Conservation (phyloP, 768 basidiomycete species). For the Cyclocybe cylindracea region DNA sequence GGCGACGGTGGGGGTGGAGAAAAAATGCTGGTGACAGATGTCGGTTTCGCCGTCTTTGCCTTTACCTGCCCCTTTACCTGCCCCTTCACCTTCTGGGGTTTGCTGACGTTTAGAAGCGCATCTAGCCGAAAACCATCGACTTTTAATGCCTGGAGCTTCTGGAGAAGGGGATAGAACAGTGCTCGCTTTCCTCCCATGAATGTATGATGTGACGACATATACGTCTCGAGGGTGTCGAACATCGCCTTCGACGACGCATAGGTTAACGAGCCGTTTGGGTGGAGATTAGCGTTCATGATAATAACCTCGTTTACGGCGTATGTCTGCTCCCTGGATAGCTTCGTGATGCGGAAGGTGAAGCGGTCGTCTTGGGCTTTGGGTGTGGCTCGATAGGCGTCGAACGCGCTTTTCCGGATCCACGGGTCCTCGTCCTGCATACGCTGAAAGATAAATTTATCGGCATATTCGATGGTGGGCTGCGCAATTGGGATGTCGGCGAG, state of each 20-base stretch:
- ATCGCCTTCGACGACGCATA: conserved; percentile 23
- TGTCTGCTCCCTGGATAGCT: conserved; percentile 26
- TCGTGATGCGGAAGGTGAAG: conserved; percentile 30
- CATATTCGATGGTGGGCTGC: conserved; percentile 10
- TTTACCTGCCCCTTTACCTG: too few relatives aligned
- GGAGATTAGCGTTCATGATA: conserved; percentile 24
- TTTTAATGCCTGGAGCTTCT: conserved; percentile 3
- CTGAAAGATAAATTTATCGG: conserved; percentile 7
- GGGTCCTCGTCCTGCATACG: conserved; percentile 8
- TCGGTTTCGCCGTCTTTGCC: too few relatives aligned
- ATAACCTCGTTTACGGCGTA: conserved; percentile 28
- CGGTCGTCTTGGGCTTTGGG: conserved; percentile 20
- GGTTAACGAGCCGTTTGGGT: conserved; percentile 21
- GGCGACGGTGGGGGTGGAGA: background rate
- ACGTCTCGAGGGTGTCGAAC: conserved; percentile 20
- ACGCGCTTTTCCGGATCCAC: conserved; percentile 1
- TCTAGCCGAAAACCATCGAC: background rate
- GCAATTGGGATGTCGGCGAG: conserved; percentile 23
- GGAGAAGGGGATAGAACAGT: conserved; percentile 15
- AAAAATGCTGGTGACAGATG: conserved; percentile 2
- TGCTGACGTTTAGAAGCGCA: too few relatives aligned
- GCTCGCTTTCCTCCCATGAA: conserved; percentile 16
- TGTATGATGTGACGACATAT: conserved; percentile 18
- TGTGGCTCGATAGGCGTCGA: conserved; percentile 20
- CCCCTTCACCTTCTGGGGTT: too few relatives aligned